Base-by-base conservation (phyloP, 2,329 filamentous ascomycete species). In the Fusarium nanum region DNA sequence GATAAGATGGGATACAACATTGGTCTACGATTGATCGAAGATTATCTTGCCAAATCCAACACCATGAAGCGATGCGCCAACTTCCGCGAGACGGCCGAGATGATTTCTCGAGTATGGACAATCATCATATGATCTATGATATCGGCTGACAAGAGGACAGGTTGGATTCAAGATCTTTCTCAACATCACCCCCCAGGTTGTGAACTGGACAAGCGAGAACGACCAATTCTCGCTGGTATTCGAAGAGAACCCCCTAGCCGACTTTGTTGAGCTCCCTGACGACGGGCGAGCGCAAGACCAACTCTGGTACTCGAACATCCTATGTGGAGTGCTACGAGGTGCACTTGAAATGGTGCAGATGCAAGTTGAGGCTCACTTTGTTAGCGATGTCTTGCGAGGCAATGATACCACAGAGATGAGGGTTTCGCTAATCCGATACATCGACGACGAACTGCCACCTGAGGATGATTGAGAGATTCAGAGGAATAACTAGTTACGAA, bases 1-100 rank as follows among this genome's bases (percentile, higher is more conserved):
- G 96, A 99, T 79, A 97, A 95, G 83, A 99, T 99, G 96, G 96
- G 96, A 58, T 98, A 98, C 83, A 98, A 98, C 77, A 99, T 99
- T 71, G 96, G 96, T 28, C 86, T 98, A 77, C 92, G 96, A 40
- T 83, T 99, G 72, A 98, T 99, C 74, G 96, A 99, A 76, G 96
- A 99, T 82, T 99, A 98, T 77, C 89, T 99, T 20, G 96, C 96
- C 75, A 98, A 98, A 81, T 96, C 94, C 7, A 95, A 93, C 75
- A 93, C 92, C 4, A 91, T 91, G 87, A 93, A 93, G 74, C 88
- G 94, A 70, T 99, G 96, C 81, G 87, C 89, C 74, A 98, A 96
- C 83, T 98, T 99, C 78, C 88, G 93, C 63, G 96, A 99, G 80
- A 98, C 96, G 9, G 95, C 96, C 42, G 96, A 99, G 80, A 95